A percentile compares a stretch with the other conserved stretches of the same genome.
phyloP scores from a whole-genome alignment of 768 basidiomycete genomes.

The Tylopilus sp. region DNA sequence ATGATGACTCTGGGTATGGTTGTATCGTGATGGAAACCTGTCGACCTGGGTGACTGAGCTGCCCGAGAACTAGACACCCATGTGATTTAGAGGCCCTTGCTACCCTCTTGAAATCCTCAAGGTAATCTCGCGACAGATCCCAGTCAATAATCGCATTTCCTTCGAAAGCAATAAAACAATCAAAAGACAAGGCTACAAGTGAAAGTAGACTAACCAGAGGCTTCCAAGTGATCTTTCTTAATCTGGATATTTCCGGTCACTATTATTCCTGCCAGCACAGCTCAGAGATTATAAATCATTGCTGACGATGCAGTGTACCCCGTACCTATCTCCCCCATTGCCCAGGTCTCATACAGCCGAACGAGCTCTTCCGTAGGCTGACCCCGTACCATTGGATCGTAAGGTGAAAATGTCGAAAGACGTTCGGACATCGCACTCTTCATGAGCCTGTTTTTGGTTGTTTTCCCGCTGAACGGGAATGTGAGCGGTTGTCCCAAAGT shows the following conservation, averaged over 20 bases:
- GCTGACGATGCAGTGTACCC: background rate
- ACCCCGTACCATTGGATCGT: constrained; percentile 29
- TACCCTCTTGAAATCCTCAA: constrained; percentile 20
- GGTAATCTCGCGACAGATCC: constrained; percentile 24
- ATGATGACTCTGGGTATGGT: constrained; percentile 33
- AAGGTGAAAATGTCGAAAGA: constrained; percentile 32
- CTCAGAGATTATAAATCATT: constrained; percentile 1
- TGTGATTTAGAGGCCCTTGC: constrained; percentile 31
- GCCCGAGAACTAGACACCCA: constrained; percentile 32
- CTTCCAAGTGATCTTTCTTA: constrained; percentile 34
- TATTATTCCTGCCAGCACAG: constrained; percentile 25
- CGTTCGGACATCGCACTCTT: constrained; percentile 37
- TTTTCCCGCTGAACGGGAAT: constrained; percentile 31
- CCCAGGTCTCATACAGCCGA: constrained; percentile 35
- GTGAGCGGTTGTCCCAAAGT: constrained; percentile 24
- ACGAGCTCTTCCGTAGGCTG: constrained; percentile 33
- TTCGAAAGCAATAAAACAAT: constrained; percentile 3
- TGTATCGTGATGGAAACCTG: constrained; percentile 35
- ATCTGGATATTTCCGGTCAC: constrained; percentile 34
- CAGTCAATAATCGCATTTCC: constrained; percentile 33
- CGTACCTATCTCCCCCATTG: constrained; percentile 30
- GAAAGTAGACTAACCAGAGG: constrained; percentile 24
- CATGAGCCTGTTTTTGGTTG: constrained; percentile 30
- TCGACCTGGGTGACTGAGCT: constrained; percentile 33
- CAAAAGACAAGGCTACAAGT: background rate